A percentile compares a stretch with the other conserved stretches of the same genome.
Evolutionary conservation across 164 flowering plant genomes (phyloP).

Genomic region (Paratinospora sagittata): DNA sequence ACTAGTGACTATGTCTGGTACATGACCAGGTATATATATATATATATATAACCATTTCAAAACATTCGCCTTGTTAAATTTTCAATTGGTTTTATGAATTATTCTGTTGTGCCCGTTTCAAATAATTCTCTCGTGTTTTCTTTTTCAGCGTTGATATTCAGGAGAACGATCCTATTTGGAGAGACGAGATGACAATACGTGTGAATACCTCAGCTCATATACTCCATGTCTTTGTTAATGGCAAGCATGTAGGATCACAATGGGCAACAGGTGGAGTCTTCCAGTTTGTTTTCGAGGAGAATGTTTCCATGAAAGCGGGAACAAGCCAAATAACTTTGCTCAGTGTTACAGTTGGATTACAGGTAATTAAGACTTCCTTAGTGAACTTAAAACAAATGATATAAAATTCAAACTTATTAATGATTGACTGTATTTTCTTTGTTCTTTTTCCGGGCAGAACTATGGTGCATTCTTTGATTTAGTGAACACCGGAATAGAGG

Average conservation of each 20-base stretch:
- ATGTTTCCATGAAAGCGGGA: constrained; percentile 30
- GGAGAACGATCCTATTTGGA: constrained; percentile 33
- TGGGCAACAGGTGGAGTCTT: constrained; percentile 25
- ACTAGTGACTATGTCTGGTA: constrained; percentile 73
- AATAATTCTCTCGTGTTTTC: background rate
- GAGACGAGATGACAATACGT: constrained; percentile 30
- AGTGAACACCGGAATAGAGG: constrained; percentile 30
- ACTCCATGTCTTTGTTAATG: constrained; percentile 65
- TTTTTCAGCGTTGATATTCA: constrained; percentile 28
- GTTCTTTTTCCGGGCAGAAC: constrained; percentile 27
- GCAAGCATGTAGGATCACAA: constrained; percentile 42
- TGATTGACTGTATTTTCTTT: background rate
- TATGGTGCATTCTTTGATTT: constrained; percentile 48
- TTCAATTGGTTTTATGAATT: background rate
- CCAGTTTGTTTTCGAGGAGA: constrained; percentile 25
- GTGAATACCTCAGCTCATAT: constrained; percentile 56
- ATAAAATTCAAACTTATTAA: background rate
- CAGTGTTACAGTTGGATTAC: constrained; percentile 54
- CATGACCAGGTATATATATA: constrained; percentile 49
- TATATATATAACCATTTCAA: too few relatives aligned
- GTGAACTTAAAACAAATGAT: background rate
- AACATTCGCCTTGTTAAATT: background rate
- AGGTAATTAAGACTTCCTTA: background rate
- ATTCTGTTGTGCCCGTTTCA: background rate
- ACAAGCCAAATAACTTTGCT: constrained; percentile 46